phyloP scores from a whole-genome alignment of 1,284 basidiomycete genomes.

The Coniferiporia weirii region DNA sequence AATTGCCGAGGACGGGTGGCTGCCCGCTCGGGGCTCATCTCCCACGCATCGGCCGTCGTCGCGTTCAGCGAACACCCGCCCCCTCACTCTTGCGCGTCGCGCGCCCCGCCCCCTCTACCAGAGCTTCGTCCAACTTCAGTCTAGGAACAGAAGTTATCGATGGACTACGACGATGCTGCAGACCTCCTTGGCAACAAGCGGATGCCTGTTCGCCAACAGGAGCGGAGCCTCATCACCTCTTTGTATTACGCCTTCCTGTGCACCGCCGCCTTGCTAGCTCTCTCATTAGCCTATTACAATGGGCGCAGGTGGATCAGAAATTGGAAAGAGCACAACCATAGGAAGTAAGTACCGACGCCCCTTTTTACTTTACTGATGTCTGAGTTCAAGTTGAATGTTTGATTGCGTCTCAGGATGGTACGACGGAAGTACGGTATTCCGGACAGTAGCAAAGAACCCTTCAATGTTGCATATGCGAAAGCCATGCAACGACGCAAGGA shows the following conservation, averaged over 20 bases:
- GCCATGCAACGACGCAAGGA: conserved; percentile 46
- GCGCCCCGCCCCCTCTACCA: background rate
- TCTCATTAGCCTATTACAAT: background rate
- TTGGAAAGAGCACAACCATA: conserved; percentile 54
- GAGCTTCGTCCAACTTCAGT: background rate
- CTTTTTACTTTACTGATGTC: conserved; percentile 16
- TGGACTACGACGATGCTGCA: conserved; percentile 11
- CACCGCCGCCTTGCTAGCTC: background rate
- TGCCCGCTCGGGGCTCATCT: background rate
- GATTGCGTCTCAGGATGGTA: conserved; percentile 37
- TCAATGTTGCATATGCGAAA: conserved; percentile 78
- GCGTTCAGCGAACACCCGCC: background rate
- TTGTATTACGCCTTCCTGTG: background rate
- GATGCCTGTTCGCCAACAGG: conserved; percentile 15
- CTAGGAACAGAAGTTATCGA: background rate
- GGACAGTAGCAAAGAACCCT: conserved; percentile 71
- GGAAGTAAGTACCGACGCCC: conserved; percentile 41
- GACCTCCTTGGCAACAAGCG: conserved; percentile 17
- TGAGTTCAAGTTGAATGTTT: background rate
- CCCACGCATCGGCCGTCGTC: background rate
- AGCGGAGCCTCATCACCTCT: background rate
- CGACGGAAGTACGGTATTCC: conserved; percentile 75
- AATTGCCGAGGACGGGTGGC: background rate
- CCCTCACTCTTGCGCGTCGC: background rate
- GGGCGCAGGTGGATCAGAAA: background rate